These are phyloP conservation scores for Lachnellula suecica DNA, from an alignment of 2,329 filamentous ascomycete genomes.

Conservation along the genomic window DNA sequence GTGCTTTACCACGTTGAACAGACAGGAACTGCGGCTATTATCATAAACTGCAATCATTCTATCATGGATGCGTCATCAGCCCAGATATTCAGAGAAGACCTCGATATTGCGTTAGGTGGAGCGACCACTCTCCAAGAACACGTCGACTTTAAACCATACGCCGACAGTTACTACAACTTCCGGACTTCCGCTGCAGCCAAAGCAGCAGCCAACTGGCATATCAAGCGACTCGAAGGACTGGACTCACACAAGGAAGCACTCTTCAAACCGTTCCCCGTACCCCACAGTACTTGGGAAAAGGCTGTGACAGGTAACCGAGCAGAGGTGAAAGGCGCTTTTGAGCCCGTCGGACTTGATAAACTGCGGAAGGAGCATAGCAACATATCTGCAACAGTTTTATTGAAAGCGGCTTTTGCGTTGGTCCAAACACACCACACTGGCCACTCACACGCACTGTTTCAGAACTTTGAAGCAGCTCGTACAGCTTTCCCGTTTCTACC, in stretches of 20 bases:
- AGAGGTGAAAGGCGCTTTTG: neutral
- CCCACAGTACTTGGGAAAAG: neutral
- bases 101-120: neutral
- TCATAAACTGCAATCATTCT: neutral
- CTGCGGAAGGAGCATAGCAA: neutral
- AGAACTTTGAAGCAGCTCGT: neutral
- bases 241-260: neutral
- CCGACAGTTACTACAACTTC: neutral
- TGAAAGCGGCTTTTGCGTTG: neutral
- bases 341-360: neutral
- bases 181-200: neutral
- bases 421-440: neutral
- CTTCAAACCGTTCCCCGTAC: neutral
- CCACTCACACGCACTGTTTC: neutral
- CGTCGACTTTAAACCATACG: neutral
- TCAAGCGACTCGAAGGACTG: neutral
- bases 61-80: neutral
- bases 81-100: neutral
- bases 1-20: neutral
- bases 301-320: neutral
- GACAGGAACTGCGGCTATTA: neutral
- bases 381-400: neutral
- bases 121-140: neutral
- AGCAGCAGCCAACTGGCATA: neutral
- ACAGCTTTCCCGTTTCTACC: neutral